Percentiles rank a stretch among this genome's conserved stretches.
Evolutionary conservation across 148 eudicot genomes (phyloP).

Genomic region (Rheum nobile): DNA sequence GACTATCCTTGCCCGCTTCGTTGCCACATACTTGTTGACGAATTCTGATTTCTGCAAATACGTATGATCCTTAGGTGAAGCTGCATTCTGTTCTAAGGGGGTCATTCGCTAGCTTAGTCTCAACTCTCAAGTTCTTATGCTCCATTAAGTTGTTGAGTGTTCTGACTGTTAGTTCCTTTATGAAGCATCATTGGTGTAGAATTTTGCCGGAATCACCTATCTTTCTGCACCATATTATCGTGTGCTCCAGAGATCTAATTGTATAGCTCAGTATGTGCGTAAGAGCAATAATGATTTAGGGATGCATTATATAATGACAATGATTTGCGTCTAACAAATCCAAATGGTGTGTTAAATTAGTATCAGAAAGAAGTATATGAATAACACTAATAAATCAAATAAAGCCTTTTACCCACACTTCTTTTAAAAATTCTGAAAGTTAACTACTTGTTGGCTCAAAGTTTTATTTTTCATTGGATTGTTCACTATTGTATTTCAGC

Average conservation of each 20-base stretch:
- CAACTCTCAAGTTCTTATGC: slow-evolving; percentile 2
- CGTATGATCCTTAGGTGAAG: neutral
- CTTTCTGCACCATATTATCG: neutral
- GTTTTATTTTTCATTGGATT: neutral
- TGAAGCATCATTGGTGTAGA: neutral
- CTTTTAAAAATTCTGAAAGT: neutral
- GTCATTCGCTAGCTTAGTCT: neutral
- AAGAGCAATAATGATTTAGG: neutral
- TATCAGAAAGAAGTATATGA: neutral
- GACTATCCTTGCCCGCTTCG: neutral
- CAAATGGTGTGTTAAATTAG: neutral
- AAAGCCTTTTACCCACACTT: neutral
- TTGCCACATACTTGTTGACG: neutral
- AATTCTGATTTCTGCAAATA: neutral
- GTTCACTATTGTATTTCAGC: neutral
- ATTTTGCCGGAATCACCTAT: neutral
- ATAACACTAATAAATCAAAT: neutral
- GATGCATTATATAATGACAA: neutral
- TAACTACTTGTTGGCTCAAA: neutral
- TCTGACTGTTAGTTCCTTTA: neutral
- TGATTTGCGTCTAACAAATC: neutral
- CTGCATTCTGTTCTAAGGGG: neutral
- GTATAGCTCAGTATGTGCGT: neutral
- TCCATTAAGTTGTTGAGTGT: neutral
- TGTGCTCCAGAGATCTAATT: neutral